phyloP scores from a whole-genome alignment of 2,329 filamentous ascomycete genomes.

The Diaporthe sp. region DNA sequence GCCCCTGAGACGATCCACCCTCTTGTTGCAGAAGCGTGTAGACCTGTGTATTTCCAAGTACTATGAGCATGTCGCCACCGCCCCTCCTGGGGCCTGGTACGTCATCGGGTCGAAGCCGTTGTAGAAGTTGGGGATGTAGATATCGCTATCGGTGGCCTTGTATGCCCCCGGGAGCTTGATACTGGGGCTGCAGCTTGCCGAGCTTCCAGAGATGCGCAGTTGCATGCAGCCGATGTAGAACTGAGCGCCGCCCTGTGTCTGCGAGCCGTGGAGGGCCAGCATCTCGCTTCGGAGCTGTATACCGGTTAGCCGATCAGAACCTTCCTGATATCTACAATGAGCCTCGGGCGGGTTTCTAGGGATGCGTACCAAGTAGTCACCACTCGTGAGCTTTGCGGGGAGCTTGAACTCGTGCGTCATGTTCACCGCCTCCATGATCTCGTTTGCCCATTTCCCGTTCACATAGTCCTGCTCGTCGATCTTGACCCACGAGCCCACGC shows the following conservation, averaged over 20 bases:
- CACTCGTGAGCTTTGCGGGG: slow-evolving; percentile 49
- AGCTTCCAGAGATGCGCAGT: slow-evolving; percentile 51
- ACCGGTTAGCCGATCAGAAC: not conserved
- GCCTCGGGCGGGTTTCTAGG: not conserved
- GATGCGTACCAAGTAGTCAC: slow-evolving; percentile 56
- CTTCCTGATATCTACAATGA: not conserved
- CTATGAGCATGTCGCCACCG: slow-evolving; percentile 37
- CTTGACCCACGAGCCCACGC: slow-evolving; percentile 18
- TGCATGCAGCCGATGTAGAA: slow-evolving; percentile 57
- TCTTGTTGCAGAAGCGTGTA: not conserved
- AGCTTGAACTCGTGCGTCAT: slow-evolving; percentile 47
- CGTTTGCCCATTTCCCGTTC: slow-evolving; percentile 12
- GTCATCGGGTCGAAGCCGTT: slow-evolving; percentile 59
- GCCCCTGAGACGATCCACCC: no score
- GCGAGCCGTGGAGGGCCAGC: slow-evolving; percentile 55
- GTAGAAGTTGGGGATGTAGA: slow-evolving; percentile 56
- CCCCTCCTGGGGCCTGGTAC: slow-evolving; percentile 36
- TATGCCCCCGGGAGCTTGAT: slow-evolving; percentile 70
- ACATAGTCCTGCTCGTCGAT: slow-evolving; percentile 16
- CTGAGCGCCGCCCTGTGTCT: slow-evolving; percentile 51
- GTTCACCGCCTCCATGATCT: slow-evolving; percentile 16
- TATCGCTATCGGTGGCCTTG: slow-evolving; percentile 61
- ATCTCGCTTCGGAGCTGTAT: slow-evolving; percentile 55
- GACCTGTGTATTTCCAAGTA: no score
- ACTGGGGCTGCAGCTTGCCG: slow-evolving; percentile 46